Evolutionary conservation across 805 yeast species (phyloP).

Genomic region (Starmera pachycereana): DNA sequence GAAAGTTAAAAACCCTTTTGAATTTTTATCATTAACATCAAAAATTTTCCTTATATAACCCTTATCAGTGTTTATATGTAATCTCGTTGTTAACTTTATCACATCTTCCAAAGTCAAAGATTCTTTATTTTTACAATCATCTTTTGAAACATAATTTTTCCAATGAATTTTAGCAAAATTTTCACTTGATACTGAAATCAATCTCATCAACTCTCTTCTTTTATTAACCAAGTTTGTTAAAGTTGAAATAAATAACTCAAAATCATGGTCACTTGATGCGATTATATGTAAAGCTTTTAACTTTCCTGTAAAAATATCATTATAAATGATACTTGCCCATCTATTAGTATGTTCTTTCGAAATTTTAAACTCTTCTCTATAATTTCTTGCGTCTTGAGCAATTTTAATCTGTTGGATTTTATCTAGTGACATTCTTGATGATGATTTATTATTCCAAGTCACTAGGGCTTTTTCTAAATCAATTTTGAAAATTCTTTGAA

Average conservation of each 20-base stretch:
- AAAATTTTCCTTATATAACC: slow-evolving; percentile 41
- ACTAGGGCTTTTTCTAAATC: slow-evolving; percentile 45
- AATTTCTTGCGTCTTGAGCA: slow-evolving; percentile 69
- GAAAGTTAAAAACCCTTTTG: slow-evolving; percentile 48
- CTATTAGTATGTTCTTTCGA: slow-evolving; percentile 50
- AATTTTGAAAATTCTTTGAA: slow-evolving; percentile 44
- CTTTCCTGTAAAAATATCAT: slow-evolving; percentile 45
- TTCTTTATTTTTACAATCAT: slow-evolving; percentile 22
- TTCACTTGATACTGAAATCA: slow-evolving; percentile 53
- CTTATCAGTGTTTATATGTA: slow-evolving; percentile 66
- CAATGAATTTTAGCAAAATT: slow-evolving; percentile 57
- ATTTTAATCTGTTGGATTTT: slow-evolving; percentile 51
- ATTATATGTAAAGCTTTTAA: slow-evolving; percentile 74
- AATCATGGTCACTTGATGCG: slow-evolving; percentile 42
- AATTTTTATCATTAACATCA: slow-evolving; percentile 37
- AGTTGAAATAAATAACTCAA: slow-evolving; percentile 44
- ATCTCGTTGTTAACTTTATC: slow-evolving; percentile 47
- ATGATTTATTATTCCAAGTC: slow-evolving; percentile 43
- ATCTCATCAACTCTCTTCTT: slow-evolving; percentile 51
- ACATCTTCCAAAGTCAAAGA: slow-evolving; percentile 57
- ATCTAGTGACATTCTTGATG: slow-evolving; percentile 42
- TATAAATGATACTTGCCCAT: slow-evolving; percentile 81
- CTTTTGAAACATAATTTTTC: slow-evolving; percentile 36
- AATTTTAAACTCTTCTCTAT: slow-evolving; percentile 75
- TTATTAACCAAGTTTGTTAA: slow-evolving; percentile 43